These are phyloP conservation scores for Diaporthe australafricana DNA, from an alignment of 2,329 filamentous ascomycete genomes.

Conservation along the genomic window DNA sequence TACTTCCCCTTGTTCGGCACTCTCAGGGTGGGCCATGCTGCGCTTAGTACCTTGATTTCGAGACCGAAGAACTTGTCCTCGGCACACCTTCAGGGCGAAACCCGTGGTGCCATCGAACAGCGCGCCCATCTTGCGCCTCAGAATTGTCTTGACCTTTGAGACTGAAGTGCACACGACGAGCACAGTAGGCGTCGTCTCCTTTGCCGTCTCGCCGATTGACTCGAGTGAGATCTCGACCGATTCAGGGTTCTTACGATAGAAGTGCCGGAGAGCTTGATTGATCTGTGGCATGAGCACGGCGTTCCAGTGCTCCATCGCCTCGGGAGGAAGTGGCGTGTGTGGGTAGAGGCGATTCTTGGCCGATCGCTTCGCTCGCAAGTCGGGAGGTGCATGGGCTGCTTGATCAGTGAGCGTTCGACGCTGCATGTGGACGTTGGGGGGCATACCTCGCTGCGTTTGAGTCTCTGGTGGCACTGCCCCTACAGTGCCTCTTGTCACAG, in stretches of 20 bases:
- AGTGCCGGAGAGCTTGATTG: conserved; percentile 76
- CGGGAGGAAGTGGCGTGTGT: conserved; percentile 67
- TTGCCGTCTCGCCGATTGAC: conserved; percentile 76
- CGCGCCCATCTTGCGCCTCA: conserved; percentile 75
- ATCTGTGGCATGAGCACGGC: conserved; percentile 77
- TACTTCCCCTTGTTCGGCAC: conserved; percentile 49
- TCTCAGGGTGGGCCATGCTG: conserved; percentile 50
- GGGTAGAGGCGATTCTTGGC: conserved; percentile 69
- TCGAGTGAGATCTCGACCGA: conserved; percentile 83
- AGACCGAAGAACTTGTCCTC: conserved; percentile 74
- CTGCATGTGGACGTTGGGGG: neutral
- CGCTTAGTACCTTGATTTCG: conserved; percentile 55
- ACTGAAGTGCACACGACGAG: conserved; percentile 83
- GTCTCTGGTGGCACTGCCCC: conserved; percentile 7
- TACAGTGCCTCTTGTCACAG: neutral
- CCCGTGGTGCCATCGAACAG: conserved; percentile 72
- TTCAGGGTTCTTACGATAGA: conserved; percentile 79
- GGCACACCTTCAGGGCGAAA: conserved; percentile 78
- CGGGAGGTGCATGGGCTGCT: conserved; percentile 33
- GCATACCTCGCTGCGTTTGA: conserved; percentile 35
- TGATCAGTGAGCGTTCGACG: conserved; percentile 16
- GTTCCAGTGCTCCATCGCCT: conserved; percentile 79
- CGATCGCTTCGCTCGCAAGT: conserved; percentile 39
- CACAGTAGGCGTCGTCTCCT: conserved; percentile 77
- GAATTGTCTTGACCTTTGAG: conserved; percentile 75